A percentile compares a stretch with the other conserved stretches of the same genome.
These are phyloP conservation scores for Pyrus bretschneideri DNA, from an alignment of 306 rosid species.

Conservation along the genomic window DNA sequence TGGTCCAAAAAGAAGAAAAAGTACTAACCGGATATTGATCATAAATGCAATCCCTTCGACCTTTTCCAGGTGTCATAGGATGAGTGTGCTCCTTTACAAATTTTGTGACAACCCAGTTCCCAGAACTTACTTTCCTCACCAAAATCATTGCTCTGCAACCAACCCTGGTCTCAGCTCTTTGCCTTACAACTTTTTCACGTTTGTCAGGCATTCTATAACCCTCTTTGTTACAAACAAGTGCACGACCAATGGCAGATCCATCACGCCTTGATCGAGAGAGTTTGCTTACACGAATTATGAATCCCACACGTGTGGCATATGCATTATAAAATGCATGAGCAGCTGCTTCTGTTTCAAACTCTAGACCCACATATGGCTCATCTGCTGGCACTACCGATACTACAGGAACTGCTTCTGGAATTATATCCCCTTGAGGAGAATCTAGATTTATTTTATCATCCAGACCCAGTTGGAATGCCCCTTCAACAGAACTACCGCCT, in stretches of 20 bases:
- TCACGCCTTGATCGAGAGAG: constrained; percentile 95
- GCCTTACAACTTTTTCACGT: constrained; percentile 93
- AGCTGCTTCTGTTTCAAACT: constrained; percentile 82
- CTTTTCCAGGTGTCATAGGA: constrained; percentile 71
- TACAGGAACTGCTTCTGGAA: constrained; percentile 43
- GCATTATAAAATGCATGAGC: constrained; percentile 92
- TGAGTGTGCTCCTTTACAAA: constrained; percentile 86
- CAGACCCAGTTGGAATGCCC: constrained; percentile 40
- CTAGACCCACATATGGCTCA: constrained; percentile 90
- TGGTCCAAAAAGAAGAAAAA: neutral
- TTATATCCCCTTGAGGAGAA: constrained; percentile 40
- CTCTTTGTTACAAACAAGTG: constrained; percentile 96
- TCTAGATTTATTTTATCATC: constrained; percentile 42
- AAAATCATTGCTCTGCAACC: constrained; percentile 95
- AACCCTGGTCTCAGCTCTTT: constrained; percentile 93
- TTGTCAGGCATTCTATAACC: constrained; percentile 93
- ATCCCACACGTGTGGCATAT: constrained; percentile 76
- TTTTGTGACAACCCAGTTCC: constrained; percentile 84
- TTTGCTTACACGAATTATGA: constrained; percentile 88
- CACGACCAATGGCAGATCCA: constrained; percentile 89
- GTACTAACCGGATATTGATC: constrained; percentile 84
- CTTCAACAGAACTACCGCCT: constrained; percentile 58
- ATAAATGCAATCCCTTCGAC: constrained; percentile 72
- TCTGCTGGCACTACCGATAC: constrained; percentile 41
- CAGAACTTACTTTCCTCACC: constrained; percentile 79